These are phyloP conservation scores for Biscogniauxia sp. DNA, from an alignment of 2,329 filamentous ascomycete genomes.

Conservation along the genomic window DNA sequence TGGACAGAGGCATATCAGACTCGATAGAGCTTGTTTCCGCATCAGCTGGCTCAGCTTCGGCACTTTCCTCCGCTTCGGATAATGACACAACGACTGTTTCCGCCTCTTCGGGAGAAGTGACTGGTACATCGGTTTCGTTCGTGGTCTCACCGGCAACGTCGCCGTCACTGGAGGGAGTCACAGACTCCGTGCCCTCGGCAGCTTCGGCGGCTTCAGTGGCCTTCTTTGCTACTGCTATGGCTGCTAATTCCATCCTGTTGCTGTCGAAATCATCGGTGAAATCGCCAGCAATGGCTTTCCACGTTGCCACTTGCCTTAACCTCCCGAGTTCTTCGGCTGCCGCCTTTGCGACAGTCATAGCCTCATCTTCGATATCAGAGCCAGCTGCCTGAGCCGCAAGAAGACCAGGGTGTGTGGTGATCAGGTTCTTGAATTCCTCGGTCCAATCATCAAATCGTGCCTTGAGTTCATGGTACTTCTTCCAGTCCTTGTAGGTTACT, in stretches of 20 bases:
- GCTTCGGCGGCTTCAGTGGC: neutral
- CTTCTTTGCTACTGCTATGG: constrained; percentile 40
- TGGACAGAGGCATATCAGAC: constrained; percentile 22
- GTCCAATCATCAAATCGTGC: constrained; percentile 82
- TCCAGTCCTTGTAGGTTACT: constrained; percentile 96
- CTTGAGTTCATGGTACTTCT: constrained; percentile 87
- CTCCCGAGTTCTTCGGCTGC: constrained; percentile 77
- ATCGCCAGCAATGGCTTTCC: constrained; percentile 78
- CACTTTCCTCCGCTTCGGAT: constrained; percentile 21
- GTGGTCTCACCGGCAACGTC: constrained; percentile 17
- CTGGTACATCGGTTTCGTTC: constrained; percentile 32
- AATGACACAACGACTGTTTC: constrained; percentile 30
- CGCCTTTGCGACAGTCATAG: constrained; percentile 75
- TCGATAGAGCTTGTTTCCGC: constrained; percentile 32
- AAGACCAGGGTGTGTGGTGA: constrained; percentile 70
- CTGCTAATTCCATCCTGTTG: constrained; percentile 59
- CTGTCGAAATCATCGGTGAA: constrained; percentile 75
- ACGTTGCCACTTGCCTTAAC: constrained; percentile 79
- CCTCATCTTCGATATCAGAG: constrained; percentile 69
- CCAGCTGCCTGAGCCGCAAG: constrained; percentile 65
- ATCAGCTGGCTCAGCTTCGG: constrained; percentile 20
- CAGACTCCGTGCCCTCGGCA: neutral
- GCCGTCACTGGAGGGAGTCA: neutral
- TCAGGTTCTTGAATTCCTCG: constrained; percentile 73
- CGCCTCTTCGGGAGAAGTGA: constrained; percentile 24